phyloP scores from a whole-genome alignment of 2,329 filamentous ascomycete species.

The Trichoderma asperellum region DNA sequence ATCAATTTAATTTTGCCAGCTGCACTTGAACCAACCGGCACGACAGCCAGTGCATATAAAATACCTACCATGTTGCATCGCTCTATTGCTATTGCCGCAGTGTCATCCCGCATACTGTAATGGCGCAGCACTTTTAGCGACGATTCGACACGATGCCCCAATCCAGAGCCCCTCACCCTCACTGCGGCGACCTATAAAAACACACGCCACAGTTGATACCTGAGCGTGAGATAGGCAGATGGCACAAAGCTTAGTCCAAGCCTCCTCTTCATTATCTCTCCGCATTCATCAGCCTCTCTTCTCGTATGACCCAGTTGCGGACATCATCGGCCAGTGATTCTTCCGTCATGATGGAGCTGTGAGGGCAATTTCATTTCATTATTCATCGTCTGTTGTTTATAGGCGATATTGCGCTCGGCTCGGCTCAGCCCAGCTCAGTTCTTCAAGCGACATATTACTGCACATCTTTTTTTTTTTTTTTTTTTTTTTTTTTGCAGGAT shows the following conservation, averaged over 20 bases:
- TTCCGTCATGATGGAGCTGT: neutral
- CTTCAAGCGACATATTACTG: neutral
- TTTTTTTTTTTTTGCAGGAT: neutral
- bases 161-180: neutral
- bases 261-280: neutral
- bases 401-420: neutral
- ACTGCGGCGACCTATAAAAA: neutral
- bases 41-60: neutral
- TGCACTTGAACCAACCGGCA: neutral
- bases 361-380: neutral
- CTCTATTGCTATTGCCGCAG: neutral
- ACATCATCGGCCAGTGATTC: neutral
- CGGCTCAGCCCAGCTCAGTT: neutral
- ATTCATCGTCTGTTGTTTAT: neutral
- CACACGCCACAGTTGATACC: neutral
- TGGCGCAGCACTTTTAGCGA: neutral
- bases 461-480: too few species aligned
- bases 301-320: slow-evolving; percentile 15
- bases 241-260: slow-evolving; percentile 1
- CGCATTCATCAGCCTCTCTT: neutral
- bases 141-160: neutral
- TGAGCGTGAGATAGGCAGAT: neutral
- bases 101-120: neutral
- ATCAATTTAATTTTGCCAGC: neutral
- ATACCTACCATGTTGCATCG: neutral